These are phyloP conservation scores for Sugiyamaella novakii DNA, from an alignment of 1,139 yeast species.

Conservation along the genomic window DNA sequence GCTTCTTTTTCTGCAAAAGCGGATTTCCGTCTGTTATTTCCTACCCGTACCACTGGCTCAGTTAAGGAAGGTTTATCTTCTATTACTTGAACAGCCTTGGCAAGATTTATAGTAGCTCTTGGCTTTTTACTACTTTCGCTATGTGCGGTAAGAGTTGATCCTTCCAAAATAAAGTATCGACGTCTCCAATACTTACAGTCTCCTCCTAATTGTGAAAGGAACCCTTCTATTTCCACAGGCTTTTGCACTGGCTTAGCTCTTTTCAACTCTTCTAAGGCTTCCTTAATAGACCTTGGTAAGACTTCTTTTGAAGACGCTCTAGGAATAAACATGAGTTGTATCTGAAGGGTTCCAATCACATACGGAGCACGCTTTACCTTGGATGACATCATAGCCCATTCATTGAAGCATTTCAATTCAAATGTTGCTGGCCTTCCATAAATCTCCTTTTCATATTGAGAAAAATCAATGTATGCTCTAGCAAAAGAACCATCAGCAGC, in stretches of 20 bases:
- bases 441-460: conserved; percentile 57
- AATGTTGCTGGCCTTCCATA: conserved; percentile 57
- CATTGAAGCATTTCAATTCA: conserved; percentile 69
- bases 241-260: conserved; percentile 28
- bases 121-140: conserved; percentile 63
- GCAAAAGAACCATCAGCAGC: conserved; percentile 92
- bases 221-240: conserved; percentile 51
- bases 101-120: conserved; percentile 68
- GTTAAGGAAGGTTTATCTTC: conserved; percentile 33
- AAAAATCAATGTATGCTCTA: conserved; percentile 65
- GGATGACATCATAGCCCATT: conserved; percentile 61
- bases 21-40: conserved; percentile 36
- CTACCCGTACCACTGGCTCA: conserved; percentile 33
- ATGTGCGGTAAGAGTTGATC: conserved; percentile 64
- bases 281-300: conserved; percentile 56
- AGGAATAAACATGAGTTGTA: conserved; percentile 72
- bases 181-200: conserved; percentile 68
- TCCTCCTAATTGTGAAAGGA: conserved; percentile 74
- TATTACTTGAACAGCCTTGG: conserved; percentile 55
- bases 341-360: conserved; percentile 62
- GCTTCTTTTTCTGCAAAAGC: conserved; percentile 39
- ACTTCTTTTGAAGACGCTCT: conserved; percentile 50
- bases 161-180: conserved; percentile 61
- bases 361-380: conserved; percentile 55
- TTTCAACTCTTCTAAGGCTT: conserved; percentile 47